phyloP scores from a whole-genome alignment of 306 rosid genomes.

The Lupinus albus region DNA sequence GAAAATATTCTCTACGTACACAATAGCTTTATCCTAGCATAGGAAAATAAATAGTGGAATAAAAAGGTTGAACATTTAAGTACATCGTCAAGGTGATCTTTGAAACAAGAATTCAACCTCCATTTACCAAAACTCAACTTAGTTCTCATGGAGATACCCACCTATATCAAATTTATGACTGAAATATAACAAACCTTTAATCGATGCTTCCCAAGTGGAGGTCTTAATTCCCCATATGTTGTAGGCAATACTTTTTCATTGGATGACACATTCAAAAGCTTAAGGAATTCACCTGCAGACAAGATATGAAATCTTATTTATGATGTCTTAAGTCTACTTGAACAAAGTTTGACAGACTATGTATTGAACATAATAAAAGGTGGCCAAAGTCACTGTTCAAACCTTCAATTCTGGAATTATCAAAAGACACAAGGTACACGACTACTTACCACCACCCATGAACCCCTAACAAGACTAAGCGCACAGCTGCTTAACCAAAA shows the following conservation, averaged over 20 bases:
- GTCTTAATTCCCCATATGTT: conserved; percentile 91
- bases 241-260: conserved; percentile 84
- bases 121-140: conserved; percentile 17
- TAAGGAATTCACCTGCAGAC: conserved; percentile 80
- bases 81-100: not conserved
- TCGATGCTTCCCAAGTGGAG: conserved; percentile 98
- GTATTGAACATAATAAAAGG: conserved; percentile 14
- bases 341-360: conserved; percentile 23
- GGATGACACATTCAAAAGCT: conserved; percentile 70
- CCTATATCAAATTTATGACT: not conserved
- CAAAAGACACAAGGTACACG: conserved; percentile 1
- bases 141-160: not conserved
- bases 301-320: not conserved
- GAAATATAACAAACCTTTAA: conserved; percentile 63
- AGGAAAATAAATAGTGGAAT: conserved; percentile 2
- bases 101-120: conserved; percentile 16
- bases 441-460: not conserved
- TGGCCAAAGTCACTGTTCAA: conserved; percentile 7
- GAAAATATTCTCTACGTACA: conserved; percentile 18
- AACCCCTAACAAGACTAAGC: conserved; percentile 2
- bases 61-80: not conserved
- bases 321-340: conserved; percentile 6
- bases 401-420: conserved; percentile 10
- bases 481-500: conserved; percentile 16
- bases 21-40: not conserved